phyloP scores from a whole-genome alignment of 2,329 filamentous ascomycete genomes.

The Fusarium armeniacum region DNA sequence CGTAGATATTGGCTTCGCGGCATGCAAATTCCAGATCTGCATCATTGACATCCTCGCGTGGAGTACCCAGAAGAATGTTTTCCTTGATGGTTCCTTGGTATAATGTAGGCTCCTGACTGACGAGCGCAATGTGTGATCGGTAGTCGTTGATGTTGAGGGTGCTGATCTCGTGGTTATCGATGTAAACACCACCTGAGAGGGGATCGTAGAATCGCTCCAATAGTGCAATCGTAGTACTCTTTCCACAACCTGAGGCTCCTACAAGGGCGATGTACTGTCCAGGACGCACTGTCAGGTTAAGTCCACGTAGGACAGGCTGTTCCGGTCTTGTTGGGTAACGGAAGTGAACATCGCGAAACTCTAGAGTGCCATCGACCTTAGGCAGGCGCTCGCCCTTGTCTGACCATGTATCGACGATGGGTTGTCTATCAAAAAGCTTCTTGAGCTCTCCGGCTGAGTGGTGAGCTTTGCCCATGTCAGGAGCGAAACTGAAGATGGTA shows the following conservation, averaged over 20 bases:
- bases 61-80: conserved; percentile 86
- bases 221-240: conserved; percentile 92
- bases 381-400: conserved; percentile 73
- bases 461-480: conserved; percentile 94
- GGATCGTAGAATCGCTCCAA: conserved; percentile 97
- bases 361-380: conserved; percentile 80
- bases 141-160: conserved; percentile 88
- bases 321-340: conserved; percentile 92
- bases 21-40: conserved; percentile 82
- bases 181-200: conserved; percentile 80
- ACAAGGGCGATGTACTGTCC: conserved; percentile 91
- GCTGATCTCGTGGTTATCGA: conserved; percentile 88
- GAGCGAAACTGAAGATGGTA: conserved; percentile 88
- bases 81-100: conserved; percentile 94
- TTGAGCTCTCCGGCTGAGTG: conserved; percentile 86
- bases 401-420: conserved; percentile 86
- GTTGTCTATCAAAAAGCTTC: conserved; percentile 84
- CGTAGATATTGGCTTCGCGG: conserved; percentile 91
- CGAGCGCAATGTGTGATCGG: conserved; percentile 84
- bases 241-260: conserved; percentile 94
- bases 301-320: conserved; percentile 89
- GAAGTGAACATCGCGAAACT: conserved; percentile 95
- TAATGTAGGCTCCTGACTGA: conserved; percentile 93
- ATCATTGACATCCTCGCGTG: conserved; percentile 76
- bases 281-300: conserved; percentile 80